phyloP scores from a whole-genome alignment of 192 early-diverging fungal species.

The Coemansia sp. region DNA sequence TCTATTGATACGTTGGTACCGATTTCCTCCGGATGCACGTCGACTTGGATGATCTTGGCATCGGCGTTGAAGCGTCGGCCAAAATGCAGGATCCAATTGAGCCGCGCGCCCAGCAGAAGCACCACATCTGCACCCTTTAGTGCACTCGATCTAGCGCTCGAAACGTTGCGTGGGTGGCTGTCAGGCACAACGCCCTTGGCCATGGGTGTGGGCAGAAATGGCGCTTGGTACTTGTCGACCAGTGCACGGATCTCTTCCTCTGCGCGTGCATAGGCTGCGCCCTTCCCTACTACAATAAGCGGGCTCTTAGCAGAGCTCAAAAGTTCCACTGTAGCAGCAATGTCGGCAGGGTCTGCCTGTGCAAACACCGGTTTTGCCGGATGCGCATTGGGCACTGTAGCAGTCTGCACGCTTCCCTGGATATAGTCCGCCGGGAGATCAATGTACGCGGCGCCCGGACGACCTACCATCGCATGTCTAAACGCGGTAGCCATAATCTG shows the following conservation, averaged over 20 bases:
- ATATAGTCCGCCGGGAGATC: slow-evolving; percentile 71
- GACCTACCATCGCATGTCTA: slow-evolving; percentile 52
- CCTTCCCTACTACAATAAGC: slow-evolving; percentile 72
- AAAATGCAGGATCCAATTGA: slow-evolving; percentile 80
- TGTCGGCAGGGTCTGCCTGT: slow-evolving; percentile 54
- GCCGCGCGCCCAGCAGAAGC: slow-evolving; percentile 62
- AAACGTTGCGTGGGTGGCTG: slow-evolving; percentile 58
- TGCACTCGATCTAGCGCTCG: slow-evolving; percentile 65
- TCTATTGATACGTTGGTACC: slow-evolving; percentile 56
- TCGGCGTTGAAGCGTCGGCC: slow-evolving; percentile 56
- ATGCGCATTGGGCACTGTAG: not conserved
- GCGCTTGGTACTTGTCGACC: slow-evolving; percentile 58
- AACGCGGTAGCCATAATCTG: slow-evolving; percentile 58
- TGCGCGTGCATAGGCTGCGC: slow-evolving; percentile 66
- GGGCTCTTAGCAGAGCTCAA: slow-evolving; percentile 57
- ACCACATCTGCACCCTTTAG: slow-evolving; percentile 68
- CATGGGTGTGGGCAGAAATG: slow-evolving; percentile 73
- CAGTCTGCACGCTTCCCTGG: slow-evolving; percentile 40
- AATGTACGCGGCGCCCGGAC: slow-evolving; percentile 66
- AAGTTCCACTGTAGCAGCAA: slow-evolving; percentile 47
- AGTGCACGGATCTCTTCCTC: slow-evolving; percentile 59
- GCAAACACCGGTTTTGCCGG: slow-evolving; percentile 16
- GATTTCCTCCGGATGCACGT: slow-evolving; percentile 66
- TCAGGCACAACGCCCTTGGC: slow-evolving; percentile 73
- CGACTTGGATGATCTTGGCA: slow-evolving; percentile 71